Base-by-base conservation (phyloP, 78 protist species). In the Speleostelium caveatum region DNA sequence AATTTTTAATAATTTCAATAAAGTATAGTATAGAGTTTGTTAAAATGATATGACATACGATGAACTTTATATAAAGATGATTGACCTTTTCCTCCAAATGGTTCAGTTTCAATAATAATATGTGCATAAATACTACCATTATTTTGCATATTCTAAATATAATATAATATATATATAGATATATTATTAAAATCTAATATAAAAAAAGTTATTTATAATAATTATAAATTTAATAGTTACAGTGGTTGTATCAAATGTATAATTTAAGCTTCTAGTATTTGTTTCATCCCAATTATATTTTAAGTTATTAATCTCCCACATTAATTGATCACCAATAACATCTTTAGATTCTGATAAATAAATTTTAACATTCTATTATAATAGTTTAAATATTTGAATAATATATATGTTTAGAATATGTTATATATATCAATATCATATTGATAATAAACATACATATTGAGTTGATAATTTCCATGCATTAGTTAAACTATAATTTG, bases 101-200 rank as follows among this genome's bases (percentile, higher is more conserved):
- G 26, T 58, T 26, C 36, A 4, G 42, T 83, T 3, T 61, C 30
- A 2, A 56, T 65, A 12, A 75, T 38, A 38, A 90, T 66, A 35
- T 94, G 96, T 32, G 96, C 96, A 38, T 69, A 94, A 6, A 94
- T 28, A 55, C 90, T 33, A 36, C 94, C 89, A 39, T 94, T 94
- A 55, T 93, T 75, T 38, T 75, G 45, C 33, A 93, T 41, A 26
- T 24, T 19, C 39, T 61, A n/a, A n/a, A n/a, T n/a, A n/a, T n/a
- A n/a, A n/a, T n/a, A n/a, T n/a, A n/a, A n/a, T n/a, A n/a, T n/a
- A n/a, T 49, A 49, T 49, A 16, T 49, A 49, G 12, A 49, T 12
- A 8, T 49, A 49, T 49, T 16, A 12, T 49, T 49, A 49, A 12
- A 16, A 49, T 49, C 12, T n/a, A n/a, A n/a, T n/a, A n/a, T n/a